phyloP scores from a whole-genome alignment of 331 rosid genomes.

The Quercus phellos region DNA sequence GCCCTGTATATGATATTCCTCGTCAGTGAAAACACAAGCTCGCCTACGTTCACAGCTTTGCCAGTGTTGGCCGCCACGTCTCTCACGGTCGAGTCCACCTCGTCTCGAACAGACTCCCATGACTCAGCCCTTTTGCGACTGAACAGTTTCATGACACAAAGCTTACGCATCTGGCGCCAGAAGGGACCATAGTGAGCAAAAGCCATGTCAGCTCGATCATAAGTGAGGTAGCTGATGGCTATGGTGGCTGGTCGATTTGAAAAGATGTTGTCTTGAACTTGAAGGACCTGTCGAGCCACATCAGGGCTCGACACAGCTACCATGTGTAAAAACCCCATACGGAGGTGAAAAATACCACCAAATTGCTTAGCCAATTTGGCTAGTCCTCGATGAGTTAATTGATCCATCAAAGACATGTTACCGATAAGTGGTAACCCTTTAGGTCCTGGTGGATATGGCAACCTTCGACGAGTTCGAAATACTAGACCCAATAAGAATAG shows the following conservation, averaged over 20 bases:
- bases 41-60: constrained; percentile 51
- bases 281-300: constrained; percentile 80
- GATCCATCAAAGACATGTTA: constrained; percentile 70
- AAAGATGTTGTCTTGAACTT: constrained; percentile 66
- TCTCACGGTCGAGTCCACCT: constrained; percentile 42
- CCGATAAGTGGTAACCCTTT: constrained; percentile 70
- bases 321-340: constrained; percentile 75
- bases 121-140: constrained; percentile 87
- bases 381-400: constrained; percentile 72
- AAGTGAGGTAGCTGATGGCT: constrained; percentile 76
- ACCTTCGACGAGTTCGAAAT: constrained; percentile 6
- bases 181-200: constrained; percentile 92
- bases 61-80: constrained; percentile 23
- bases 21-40: constrained; percentile 58
- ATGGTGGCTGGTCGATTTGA: constrained; percentile 84
- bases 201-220: constrained; percentile 93
- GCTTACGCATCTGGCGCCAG: constrained; percentile 94
- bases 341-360: constrained; percentile 73
- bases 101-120: constrained; percentile 74
- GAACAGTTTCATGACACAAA: constrained; percentile 84
- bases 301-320: constrained; percentile 52
- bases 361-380: constrained; percentile 51
- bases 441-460: constrained; percentile 69
- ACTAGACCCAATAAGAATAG: constrained; percentile 27
- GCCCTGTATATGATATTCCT: constrained; percentile 67